Percentiles rank a stretch among this genome's conserved stretches.
Conservation (phyloP, 768 basidiomycete genomes). For the Termitomyces sp. region DNA sequence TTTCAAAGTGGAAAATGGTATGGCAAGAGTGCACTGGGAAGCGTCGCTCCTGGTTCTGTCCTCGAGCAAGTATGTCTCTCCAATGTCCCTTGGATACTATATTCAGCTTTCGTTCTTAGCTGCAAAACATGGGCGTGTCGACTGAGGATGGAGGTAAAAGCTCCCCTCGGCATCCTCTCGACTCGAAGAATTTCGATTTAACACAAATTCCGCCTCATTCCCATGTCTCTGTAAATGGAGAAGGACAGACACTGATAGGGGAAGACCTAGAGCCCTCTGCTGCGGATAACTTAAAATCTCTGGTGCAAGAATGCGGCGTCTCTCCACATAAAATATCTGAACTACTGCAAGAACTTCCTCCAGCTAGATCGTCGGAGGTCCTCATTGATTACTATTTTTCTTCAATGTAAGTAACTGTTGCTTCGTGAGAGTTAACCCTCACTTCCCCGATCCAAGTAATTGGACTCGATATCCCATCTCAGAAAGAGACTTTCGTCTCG, state of each 20-base stretch:
- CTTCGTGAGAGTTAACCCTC: conserved; percentile 7
- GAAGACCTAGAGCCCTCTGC: conserved; percentile 49
- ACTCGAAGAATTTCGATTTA: conserved; percentile 11
- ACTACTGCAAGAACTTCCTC: conserved; percentile 83
- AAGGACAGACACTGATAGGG: conserved; percentile 24
- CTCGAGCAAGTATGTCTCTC: conserved; percentile 59
- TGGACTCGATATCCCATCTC: conserved; percentile 92
- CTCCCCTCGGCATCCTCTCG: conserved; percentile 5
- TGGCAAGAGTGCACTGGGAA: conserved; percentile 78
- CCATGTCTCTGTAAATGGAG: conserved; percentile 2
- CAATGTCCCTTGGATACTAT: not conserved
- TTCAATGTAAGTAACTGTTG: conserved; percentile 41
- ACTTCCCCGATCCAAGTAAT: conserved; percentile 45
- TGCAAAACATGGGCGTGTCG: conserved; percentile 21
- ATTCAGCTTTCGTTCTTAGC: conserved; percentile 8
- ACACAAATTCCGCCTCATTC: conserved; percentile 1
- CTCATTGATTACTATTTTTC: conserved; percentile 81
- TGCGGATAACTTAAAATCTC: conserved; percentile 75
- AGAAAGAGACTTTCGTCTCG: conserved; percentile 72
- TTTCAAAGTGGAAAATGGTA: conserved; percentile 87
- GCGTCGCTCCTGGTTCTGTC: conserved; percentile 72
- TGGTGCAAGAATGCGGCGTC: conserved; percentile 91
- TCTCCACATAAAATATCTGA: conserved; percentile 88
- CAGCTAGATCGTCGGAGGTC: conserved; percentile 64
- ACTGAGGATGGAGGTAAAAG: conserved; percentile 7